phyloP scores from a whole-genome alignment of 768 basidiomycete genomes.

The Lepiota subincarnata region DNA sequence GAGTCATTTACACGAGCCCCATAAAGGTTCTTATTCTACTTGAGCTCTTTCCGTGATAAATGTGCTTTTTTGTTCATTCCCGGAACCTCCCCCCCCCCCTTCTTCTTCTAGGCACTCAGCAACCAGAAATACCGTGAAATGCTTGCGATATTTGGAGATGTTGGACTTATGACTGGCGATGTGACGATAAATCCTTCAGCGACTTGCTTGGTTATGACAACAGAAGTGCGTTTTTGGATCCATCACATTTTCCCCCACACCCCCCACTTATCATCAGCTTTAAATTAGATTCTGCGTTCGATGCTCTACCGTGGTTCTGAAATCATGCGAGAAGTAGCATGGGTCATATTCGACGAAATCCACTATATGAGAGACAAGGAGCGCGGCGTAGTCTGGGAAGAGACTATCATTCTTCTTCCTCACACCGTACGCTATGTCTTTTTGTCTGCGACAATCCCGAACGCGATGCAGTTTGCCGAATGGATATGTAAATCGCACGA shows the following conservation, averaged over 20 bases:
- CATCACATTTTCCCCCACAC: too few relatives aligned
- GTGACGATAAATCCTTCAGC: slow-evolving; percentile 98
- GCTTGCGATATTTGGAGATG: slow-evolving; percentile 95
- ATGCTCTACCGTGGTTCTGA: slow-evolving; percentile 99
- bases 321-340: slow-evolving; percentile 99
- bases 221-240: slow-evolving; percentile 72
- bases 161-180: slow-evolving; percentile 99
- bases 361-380: slow-evolving; percentile 99
- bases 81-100: background rate
- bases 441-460: slow-evolving; percentile 97
- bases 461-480: slow-evolving; percentile 98
- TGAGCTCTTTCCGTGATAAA: slow-evolving; percentile 11
- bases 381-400: slow-evolving; percentile 99
- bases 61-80: slow-evolving; percentile 21
- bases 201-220: slow-evolving; percentile 98
- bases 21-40: slow-evolving; percentile 79
- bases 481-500: slow-evolving; percentile 98
- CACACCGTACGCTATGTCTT: slow-evolving; percentile 97
- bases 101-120: slow-evolving; percentile 78
- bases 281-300: slow-evolving; percentile 88
- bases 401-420: slow-evolving; percentile 95
- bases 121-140: slow-evolving; percentile 99
- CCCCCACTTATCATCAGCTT: too few relatives aligned
- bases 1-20: slow-evolving; percentile 98
- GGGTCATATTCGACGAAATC: slow-evolving; percentile 99